phyloP scores from a whole-genome alignment of 164 flowering plant genomes.

The Protea cynaroides region DNA sequence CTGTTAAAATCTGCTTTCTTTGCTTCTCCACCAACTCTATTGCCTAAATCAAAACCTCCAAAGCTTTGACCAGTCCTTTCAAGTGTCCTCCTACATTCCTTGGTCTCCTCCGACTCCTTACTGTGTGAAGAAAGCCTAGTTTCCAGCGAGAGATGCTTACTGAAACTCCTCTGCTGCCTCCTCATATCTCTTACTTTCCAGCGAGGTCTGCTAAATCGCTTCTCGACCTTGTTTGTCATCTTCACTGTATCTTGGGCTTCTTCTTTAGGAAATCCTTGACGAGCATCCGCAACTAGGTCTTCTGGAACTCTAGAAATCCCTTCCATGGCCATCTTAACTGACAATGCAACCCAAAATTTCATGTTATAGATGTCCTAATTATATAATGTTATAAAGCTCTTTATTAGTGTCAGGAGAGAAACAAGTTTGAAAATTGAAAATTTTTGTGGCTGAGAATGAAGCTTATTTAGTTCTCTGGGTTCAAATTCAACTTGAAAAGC shows the following conservation, averaged over 20 bases:
- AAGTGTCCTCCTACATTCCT: constrained; percentile 38
- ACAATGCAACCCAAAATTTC: neutral
- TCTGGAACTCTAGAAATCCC: constrained; percentile 13
- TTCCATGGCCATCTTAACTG: constrained; percentile 24
- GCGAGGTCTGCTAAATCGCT: constrained; percentile 18
- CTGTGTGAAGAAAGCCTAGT: constrained; percentile 74
- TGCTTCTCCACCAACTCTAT: constrained; percentile 27
- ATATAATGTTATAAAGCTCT: no score
- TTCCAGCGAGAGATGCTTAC: constrained; percentile 83
- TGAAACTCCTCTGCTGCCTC: constrained; percentile 37
- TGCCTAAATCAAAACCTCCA: constrained; percentile 46
- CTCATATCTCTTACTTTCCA: constrained; percentile 24
- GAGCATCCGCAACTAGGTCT: constrained; percentile 45
- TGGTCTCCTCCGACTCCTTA: constrained; percentile 36
- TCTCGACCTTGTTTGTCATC: constrained; percentile 7
- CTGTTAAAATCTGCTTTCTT: constrained; percentile 73
- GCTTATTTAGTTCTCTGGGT: no score
- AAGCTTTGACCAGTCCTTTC: constrained; percentile 73
- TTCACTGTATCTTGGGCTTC: constrained; percentile 11
- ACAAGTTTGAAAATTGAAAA: no score
- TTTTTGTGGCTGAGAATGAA: no score
- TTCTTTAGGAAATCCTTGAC: constrained; percentile 36
- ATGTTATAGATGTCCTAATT: neutral
- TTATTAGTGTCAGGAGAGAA: constrained; percentile 7
- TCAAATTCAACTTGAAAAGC: no score